Conservation (phyloP, 352 stramenopile species). For the Pseudoperonospora humuli region DNA sequence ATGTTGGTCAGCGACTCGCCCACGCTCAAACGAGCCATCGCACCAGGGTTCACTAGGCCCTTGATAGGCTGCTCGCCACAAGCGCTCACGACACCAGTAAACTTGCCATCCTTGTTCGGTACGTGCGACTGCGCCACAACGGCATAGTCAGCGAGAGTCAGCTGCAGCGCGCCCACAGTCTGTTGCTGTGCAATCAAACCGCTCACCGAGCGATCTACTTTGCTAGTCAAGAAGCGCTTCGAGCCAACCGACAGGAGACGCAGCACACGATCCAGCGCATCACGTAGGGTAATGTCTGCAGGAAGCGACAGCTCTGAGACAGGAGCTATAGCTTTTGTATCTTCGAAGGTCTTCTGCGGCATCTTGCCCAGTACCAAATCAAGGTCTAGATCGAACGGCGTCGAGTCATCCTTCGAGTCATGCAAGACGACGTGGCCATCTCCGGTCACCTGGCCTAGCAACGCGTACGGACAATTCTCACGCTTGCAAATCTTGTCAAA, state of each 20-base stretch:
- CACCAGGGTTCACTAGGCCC: conserved; percentile 89
- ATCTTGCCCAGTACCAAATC: conserved; percentile 98
- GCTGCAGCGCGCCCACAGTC: conserved; percentile 96
- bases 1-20: conserved; percentile 98
- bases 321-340: conserved; percentile 59
- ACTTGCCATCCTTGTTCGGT: conserved; percentile 63
- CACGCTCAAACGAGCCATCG: conserved; percentile 95
- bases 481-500: conserved; percentile 94
- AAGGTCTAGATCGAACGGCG: conserved; percentile 94
- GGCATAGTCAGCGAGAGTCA: conserved; percentile 95
- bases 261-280: conserved; percentile 92
- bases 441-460: conserved; percentile 93
- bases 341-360: conserved; percentile 97
- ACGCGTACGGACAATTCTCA: conserved; percentile 95
- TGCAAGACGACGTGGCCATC: conserved; percentile 95
- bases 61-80: conserved; percentile 98
- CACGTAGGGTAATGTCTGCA: conserved; percentile 80
- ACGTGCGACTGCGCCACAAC: conserved; percentile 97
- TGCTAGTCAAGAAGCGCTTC: conserved; percentile 96
- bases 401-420: conserved; percentile 92
- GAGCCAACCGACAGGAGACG: conserved; percentile 94
- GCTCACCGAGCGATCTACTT: conserved; percentile 97
- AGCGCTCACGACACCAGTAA: conserved; percentile 93
- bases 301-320: conserved; percentile 72
- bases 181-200: conserved; percentile 98